phyloP scores from a whole-genome alignment of 163 green algal genomes.

The Coccomyxa subellipsoidea region DNA sequence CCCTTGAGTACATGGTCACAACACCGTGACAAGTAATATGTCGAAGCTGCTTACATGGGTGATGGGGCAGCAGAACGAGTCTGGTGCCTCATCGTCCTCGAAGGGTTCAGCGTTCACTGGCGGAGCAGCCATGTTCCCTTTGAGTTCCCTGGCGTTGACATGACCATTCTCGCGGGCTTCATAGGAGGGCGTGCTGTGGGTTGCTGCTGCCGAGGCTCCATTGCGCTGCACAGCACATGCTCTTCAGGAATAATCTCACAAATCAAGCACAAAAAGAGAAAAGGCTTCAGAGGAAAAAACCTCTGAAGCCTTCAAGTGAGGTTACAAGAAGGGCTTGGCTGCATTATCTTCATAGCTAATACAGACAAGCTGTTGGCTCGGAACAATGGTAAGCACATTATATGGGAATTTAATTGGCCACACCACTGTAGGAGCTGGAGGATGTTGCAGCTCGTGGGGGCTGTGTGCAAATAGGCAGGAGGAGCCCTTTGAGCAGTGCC shows the following conservation, averaged over 20 bases:
- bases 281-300: too few species aligned
- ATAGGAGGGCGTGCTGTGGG: neutral
- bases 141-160: neutral
- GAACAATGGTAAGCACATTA: too few species aligned
- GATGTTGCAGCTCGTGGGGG: slow-evolving; percentile 7
- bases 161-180: neutral
- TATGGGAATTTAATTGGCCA: neutral
- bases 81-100: slow-evolving; percentile 13
- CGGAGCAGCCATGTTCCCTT: neutral
- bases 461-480: slow-evolving; percentile 24
- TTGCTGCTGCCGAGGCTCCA: neutral
- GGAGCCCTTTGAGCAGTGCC: slow-evolving; percentile 14
- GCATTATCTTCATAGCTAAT: too few species aligned
- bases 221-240: neutral
- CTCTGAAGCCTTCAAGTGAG: too few species aligned
- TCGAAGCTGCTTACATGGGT: slow-evolving; percentile 13
- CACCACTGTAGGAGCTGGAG: neutral
- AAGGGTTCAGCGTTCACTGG: neutral
- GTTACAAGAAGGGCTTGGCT: too few species aligned
- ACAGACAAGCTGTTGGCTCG: too few species aligned
- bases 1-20: too few species aligned
- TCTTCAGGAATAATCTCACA: too few species aligned
- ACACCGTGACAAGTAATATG: too few species aligned
- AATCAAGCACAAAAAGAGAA: too few species aligned
- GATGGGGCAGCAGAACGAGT: slow-evolving; percentile 21